Conservation (phyloP, 2,329 filamentous ascomycete species). For the Madurella fahalii region DNA sequence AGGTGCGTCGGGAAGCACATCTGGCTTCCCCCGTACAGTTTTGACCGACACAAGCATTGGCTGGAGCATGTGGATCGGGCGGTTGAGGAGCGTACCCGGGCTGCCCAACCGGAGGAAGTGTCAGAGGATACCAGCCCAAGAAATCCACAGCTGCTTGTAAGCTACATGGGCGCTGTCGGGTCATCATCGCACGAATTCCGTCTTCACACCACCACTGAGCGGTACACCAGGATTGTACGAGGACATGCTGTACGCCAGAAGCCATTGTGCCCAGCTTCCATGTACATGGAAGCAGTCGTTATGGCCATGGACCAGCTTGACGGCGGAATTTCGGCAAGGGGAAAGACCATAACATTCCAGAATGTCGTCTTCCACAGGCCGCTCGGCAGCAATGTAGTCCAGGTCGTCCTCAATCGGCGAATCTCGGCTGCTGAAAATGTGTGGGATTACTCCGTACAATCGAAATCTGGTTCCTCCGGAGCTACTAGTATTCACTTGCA, state of each 20-base stretch:
- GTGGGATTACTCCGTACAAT: no score
- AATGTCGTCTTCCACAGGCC: background rate
- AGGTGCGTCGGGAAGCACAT: background rate
- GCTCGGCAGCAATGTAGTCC: background rate
- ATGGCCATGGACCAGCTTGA: slow-evolving; percentile 14
- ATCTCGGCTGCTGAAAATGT: no score
- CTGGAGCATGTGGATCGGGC: background rate
- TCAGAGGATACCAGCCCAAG: no score
- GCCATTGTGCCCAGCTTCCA: slow-evolving; percentile 25
- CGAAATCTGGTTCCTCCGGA: no score
- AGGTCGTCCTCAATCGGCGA: no score
- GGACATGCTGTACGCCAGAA: slow-evolving; percentile 24
- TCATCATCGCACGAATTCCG: background rate
- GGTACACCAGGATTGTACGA: slow-evolving; percentile 7
- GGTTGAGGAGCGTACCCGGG: background rate
- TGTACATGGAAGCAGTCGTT: slow-evolving; percentile 27
- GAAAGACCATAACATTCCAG: background rate
- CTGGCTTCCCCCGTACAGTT: background rate
- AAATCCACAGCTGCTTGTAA: background rate
- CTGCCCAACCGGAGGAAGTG: no score
- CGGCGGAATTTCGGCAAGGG: background rate
- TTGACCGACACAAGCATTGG: background rate
- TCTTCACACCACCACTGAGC: background rate
- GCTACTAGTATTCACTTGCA: no score
- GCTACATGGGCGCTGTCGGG: background rate